phyloP scores from a whole-genome alignment of 305 asterid genomes.

The Fraxinus sp. region DNA sequence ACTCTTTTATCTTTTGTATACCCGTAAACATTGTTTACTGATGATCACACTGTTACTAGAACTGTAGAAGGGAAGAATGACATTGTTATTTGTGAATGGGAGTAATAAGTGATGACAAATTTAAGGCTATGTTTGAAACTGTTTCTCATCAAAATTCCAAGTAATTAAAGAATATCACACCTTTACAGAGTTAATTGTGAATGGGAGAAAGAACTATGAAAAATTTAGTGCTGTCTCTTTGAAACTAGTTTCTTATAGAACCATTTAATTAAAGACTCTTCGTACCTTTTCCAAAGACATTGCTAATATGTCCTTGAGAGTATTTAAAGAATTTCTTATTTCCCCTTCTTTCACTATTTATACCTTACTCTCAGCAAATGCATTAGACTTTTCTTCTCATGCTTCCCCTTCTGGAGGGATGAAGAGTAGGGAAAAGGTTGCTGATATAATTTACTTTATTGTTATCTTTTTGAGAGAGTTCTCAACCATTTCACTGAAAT shows the following conservation, averaged over 20 bases:
- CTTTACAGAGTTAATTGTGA: conserved; percentile 2
- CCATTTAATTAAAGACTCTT: background rate
- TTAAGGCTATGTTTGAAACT: conserved; percentile 12
- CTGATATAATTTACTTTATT: background rate
- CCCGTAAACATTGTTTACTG: background rate
- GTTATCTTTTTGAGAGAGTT: conserved; percentile 9
- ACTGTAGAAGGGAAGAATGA: background rate
- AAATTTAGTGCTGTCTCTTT: conserved; percentile 13
- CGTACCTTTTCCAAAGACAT: background rate
- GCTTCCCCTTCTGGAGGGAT: background rate
- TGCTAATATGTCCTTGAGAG: background rate
- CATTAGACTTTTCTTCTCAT: background rate
- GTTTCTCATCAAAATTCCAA: background rate
- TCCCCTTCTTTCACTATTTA: background rate
- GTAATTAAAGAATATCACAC: conserved; percentile 7
- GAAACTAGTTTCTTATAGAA: background rate
- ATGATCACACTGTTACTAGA: background rate
- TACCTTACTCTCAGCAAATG: conserved; percentile 1
- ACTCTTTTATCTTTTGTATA: conserved; percentile 20
- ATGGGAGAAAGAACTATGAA: background rate
- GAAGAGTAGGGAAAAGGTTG: background rate
- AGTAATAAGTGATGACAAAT: conserved; percentile 5
- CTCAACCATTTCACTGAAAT: background rate
- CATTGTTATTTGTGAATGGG: conserved; percentile 6
- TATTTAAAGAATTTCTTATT: background rate